Percentiles rank a stretch among this genome's conserved stretches.
phyloP scores from a whole-genome alignment of 352 stramenopile genomes.

The Phytophthora meadii region DNA sequence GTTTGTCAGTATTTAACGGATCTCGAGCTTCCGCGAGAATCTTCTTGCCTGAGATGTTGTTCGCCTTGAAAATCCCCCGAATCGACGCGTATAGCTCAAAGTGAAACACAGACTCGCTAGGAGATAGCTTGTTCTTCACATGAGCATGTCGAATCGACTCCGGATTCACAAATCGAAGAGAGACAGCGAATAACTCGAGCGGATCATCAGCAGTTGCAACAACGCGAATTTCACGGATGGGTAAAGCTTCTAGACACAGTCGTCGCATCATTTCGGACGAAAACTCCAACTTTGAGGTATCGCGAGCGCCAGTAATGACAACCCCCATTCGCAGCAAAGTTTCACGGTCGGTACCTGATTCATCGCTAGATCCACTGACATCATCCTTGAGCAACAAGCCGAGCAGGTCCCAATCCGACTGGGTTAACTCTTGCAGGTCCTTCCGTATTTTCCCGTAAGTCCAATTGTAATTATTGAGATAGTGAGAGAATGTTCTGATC shows the following conservation, averaged over 20 bases:
- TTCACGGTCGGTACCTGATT: not conserved
- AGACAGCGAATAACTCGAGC: too few species aligned
- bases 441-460: not conserved
- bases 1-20: too few species aligned
- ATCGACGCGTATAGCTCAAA: too few species aligned
- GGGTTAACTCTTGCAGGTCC: not conserved
- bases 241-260: constrained; percentile 27
- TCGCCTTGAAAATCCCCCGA: too few species aligned
- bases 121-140: too few species aligned
- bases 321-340: constrained; percentile 14
- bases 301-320: constrained; percentile 5
- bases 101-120: too few species aligned
- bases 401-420: constrained; percentile 3
- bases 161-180: too few species aligned
- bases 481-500: not conserved
- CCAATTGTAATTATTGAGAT: constrained; percentile 1
- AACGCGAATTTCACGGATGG: constrained; percentile 16
- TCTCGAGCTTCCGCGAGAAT: too few species aligned
- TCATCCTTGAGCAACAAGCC: constrained; percentile 6
- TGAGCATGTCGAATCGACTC: too few species aligned
- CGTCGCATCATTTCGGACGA: constrained; percentile 28
- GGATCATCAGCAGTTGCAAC: too few species aligned
- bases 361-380: constrained; percentile 1
- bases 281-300: constrained; percentile 14
- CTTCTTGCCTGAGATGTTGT: too few species aligned